Evolutionary conservation across 768 basidiomycete genomes (phyloP).

Genomic region (Rickenella mellea): DNA sequence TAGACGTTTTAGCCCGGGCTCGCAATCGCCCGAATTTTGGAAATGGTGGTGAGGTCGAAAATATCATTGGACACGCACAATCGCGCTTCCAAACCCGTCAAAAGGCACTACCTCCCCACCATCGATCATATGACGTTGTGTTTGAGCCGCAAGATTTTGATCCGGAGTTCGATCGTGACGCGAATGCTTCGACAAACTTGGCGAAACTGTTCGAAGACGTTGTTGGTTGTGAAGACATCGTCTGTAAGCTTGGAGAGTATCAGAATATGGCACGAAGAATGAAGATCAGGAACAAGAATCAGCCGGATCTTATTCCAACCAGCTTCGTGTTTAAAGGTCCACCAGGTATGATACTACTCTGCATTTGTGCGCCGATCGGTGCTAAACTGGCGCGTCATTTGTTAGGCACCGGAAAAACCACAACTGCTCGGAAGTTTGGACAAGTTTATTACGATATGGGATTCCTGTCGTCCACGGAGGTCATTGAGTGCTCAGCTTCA

Average conservation of each 20-base stretch:
- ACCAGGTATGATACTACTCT: conserved; percentile 37
- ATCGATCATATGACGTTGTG: conserved; percentile 14
- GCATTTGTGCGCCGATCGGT: background rate
- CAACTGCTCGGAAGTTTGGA: conserved; percentile 51
- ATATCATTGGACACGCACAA: conserved; percentile 44
- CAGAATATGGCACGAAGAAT: conserved; percentile 39
- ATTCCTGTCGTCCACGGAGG: conserved; percentile 37
- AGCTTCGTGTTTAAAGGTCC: conserved; percentile 67
- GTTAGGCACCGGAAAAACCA: conserved; percentile 56
- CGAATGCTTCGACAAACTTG: conserved; percentile 40
- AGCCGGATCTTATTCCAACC: conserved; percentile 46
- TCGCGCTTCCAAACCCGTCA: conserved; percentile 32
- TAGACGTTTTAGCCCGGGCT: conserved; percentile 26
- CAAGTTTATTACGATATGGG: conserved; percentile 60
- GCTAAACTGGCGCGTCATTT: background rate
- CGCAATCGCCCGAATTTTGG: conserved; percentile 50
- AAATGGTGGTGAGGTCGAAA: conserved; percentile 58
- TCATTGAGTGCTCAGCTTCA: conserved; percentile 59
- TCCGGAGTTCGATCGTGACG: conserved; percentile 43
- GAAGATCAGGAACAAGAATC: conserved; percentile 32
- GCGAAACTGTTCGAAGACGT: conserved; percentile 51
- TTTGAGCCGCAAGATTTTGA: conserved; percentile 50
- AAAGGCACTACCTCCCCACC: conserved; percentile 11
- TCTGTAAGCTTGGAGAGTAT: conserved; percentile 38
- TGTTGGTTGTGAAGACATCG: conserved; percentile 47